Conservation (phyloP, 2,329 filamentous ascomycete species). For the Reticulascus tulasneorum region DNA sequence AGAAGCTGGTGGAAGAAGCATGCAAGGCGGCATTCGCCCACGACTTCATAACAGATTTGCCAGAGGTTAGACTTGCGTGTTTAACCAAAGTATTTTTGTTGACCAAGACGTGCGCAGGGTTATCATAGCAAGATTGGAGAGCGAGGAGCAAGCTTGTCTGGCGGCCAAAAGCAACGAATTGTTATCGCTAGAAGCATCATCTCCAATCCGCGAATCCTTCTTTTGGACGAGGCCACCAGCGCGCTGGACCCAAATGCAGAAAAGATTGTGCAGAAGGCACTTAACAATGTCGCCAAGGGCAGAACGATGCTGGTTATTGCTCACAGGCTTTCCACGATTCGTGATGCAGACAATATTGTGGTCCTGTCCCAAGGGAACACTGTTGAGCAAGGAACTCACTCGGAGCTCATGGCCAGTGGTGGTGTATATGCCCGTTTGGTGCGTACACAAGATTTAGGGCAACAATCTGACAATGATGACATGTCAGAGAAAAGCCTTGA, state of each 20-base stretch:
- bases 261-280: conserved; percentile 50
- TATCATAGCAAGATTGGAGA: conserved; percentile 63
- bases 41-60: conserved; percentile 48
- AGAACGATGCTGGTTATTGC: conserved; percentile 66
- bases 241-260: conserved; percentile 45
- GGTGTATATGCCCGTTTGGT: conserved; percentile 49
- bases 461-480: conserved; percentile 43
- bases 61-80: conserved; percentile 21
- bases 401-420: conserved; percentile 46
- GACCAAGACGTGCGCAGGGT: conserved; percentile 24
- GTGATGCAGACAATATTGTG: conserved; percentile 61
- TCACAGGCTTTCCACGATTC: conserved; percentile 55
- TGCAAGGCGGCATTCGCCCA: conserved; percentile 48
- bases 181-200: conserved; percentile 65
- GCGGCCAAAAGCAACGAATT: conserved; percentile 64
- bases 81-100: too few species aligned
- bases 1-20: conserved; percentile 39
- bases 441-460: conserved; percentile 42
- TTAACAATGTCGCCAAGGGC: conserved; percentile 49
- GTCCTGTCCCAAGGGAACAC: conserved; percentile 57
- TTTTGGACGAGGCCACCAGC: conserved; percentile 66
- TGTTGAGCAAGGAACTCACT: conserved; percentile 60
- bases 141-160: conserved; percentile 60
- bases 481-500: too few species aligned
- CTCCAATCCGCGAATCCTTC: conserved; percentile 57